Base-by-base conservation (phyloP, 768 basidiomycete species). In the Gymnopilus dilepis region DNA sequence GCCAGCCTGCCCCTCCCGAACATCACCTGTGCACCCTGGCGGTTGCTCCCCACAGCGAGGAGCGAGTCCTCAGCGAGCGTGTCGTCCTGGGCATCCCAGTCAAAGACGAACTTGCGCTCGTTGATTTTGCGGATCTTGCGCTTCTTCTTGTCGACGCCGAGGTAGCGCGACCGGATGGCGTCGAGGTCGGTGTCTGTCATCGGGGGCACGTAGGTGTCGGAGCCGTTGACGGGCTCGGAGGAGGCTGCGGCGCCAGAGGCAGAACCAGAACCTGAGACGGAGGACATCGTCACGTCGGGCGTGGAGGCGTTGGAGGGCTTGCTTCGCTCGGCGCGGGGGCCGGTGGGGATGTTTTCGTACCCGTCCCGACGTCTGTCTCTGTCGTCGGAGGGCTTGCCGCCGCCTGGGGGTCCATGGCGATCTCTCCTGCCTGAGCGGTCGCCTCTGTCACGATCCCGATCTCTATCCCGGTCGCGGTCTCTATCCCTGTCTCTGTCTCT, bases 91-190 rank as follows among this genome's bases (percentile, higher is more conserved):
- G 89, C 88, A 70, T 97, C 95, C 97, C 97, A 99, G 74, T 99
- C 97, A 70, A 99, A 99, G n/a, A 97, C 93, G 72, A 99, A 95
- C 76, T 97, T 97, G 76, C 94, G 88, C 74, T 96, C 95, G 71
- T 92, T 94, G 86, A 92, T 94, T 78, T 95, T 96, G 58, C 94
- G 88, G 67, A 94, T 91, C 76, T 93, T 95, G 40, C 94, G 90
- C 78, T 95, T 96, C 83, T 96, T 95, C 76, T 88, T 93, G 74
- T 92, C 91, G 19, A 94, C 91, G 4, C 97, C 97, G 31, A 99
- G 88, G 74, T 99, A 99, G 37, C 97, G 87, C 22, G 95, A 93
- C 7, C 94, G 90, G 67, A 99, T 90, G 0, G 90, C 92, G 0
- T 81, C 80, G 6, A 97, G 82, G 70, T 97, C 96, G 50, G 80